These are phyloP conservation scores for Auricularia sp. DNA, from an alignment of 768 basidiomycete genomes.

Conservation along the genomic window DNA sequence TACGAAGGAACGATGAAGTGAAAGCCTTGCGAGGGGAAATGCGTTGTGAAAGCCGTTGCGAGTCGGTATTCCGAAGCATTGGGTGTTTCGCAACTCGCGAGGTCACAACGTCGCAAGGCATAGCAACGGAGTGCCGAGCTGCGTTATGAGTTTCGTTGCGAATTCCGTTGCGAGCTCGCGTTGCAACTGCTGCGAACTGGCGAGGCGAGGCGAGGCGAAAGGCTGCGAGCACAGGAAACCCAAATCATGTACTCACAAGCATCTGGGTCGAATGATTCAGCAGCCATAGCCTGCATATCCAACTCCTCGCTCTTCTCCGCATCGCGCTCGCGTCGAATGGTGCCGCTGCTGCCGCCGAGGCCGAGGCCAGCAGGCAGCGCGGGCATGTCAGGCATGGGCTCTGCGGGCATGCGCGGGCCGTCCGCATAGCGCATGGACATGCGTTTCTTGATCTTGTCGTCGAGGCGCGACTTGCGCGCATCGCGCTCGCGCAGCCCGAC, in stretches of 20 bases:
- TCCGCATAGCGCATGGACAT: constrained; percentile 92
- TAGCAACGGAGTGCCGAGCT: too few relatives aligned
- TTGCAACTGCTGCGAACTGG: too few relatives aligned
- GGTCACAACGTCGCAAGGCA: too few relatives aligned
- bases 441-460: constrained; percentile 94
- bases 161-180: too few relatives aligned
- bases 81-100: too few relatives aligned
- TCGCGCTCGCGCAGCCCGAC: constrained; percentile 8
- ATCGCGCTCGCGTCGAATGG: constrained; percentile 14
- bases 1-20: too few relatives aligned
- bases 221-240: too few relatives aligned
- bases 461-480: constrained; percentile 37
- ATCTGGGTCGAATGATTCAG: constrained; percentile 79
- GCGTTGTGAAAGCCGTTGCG: too few relatives aligned
- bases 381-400: constrained; percentile 46
- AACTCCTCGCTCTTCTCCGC: constrained; percentile 21
- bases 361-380: constrained; percentile 38
- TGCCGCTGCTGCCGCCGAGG: constrained; percentile 23
- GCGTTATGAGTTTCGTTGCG: too few relatives aligned
- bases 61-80: too few relatives aligned
- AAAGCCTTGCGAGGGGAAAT: too few relatives aligned
- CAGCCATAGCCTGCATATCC: constrained; percentile 54
- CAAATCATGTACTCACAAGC: constrained; percentile 49
- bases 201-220: too few relatives aligned
- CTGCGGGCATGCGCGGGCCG: constrained; percentile 59